These are phyloP conservation scores for Aspergillus sp. DNA, from an alignment of 2,329 filamentous ascomycete genomes.

Conservation along the genomic window DNA sequence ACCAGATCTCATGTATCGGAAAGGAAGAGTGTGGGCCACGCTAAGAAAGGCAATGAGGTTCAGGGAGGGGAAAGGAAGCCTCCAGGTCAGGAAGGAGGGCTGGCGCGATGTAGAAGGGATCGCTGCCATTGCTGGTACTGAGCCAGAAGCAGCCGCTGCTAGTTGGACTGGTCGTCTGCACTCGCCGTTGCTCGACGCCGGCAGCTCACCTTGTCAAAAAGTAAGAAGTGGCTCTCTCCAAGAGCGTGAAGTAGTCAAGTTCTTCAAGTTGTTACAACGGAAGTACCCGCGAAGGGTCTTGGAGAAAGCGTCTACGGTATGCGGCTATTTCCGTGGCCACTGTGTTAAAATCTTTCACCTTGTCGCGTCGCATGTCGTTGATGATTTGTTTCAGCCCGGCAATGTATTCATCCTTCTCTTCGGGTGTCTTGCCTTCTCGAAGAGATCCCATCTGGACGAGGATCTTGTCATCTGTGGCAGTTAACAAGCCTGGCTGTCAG, in stretches of 20 bases:
- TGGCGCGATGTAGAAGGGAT: constrained; percentile 3
- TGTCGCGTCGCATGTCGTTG: constrained; percentile 51
- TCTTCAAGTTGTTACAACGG: constrained; percentile 42
- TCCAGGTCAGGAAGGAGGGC: constrained; percentile 8
- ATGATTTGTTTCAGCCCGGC: constrained; percentile 52
- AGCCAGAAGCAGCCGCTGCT: background rate
- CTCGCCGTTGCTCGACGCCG: constrained; percentile 6
- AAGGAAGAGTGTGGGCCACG: constrained; percentile 15
- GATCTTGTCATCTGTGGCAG: constrained; percentile 53
- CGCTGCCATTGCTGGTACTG: constrained; percentile 13
- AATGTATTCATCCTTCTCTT: constrained; percentile 48
- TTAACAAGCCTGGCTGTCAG: constrained; percentile 46
- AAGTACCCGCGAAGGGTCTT: constrained; percentile 49
- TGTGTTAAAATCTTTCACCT: constrained; percentile 53
- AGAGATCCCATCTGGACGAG: constrained; percentile 52
- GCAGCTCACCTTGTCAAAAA: constrained; percentile 27
- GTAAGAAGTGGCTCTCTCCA: constrained; percentile 8
- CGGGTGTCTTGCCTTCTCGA: constrained; percentile 48
- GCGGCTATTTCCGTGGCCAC: constrained; percentile 53
- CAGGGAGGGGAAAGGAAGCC: constrained; percentile 7
- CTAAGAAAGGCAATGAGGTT: constrained; percentile 14
- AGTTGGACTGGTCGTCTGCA: background rate
- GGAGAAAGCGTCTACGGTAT: constrained; percentile 54
- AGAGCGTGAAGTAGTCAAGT: constrained; percentile 4
- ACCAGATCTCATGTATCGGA: constrained; percentile 8